Conservation (phyloP, 2,329 filamentous ascomycete genomes). For the Neopestalotiopsis rosae region DNA sequence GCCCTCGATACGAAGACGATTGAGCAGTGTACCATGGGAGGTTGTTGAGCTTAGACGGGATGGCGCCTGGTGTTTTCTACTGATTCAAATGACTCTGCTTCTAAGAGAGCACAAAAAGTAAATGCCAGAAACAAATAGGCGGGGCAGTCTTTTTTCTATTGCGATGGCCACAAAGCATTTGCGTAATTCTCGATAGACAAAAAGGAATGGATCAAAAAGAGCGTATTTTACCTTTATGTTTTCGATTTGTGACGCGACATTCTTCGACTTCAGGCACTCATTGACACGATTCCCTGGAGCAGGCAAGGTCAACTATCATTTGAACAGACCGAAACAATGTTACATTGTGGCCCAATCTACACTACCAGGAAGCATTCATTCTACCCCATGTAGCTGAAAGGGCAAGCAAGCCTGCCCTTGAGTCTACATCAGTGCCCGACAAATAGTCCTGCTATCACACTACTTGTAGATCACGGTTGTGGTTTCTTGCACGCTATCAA, state of each 20-base stretch:
- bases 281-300: too few relatives aligned
- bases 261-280: not conserved
- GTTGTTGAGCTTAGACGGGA: not conserved
- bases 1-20: slow-evolving; percentile 39
- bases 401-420: too few relatives aligned
- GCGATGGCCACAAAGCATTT: not conserved
- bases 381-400: too few relatives aligned
- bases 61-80: slow-evolving; percentile 1
- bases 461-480: too few relatives aligned
- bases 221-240: not conserved
- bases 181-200: slow-evolving; percentile 9
- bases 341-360: too few relatives aligned
- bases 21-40: slow-evolving; percentile 20
- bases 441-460: too few relatives aligned
- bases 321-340: too few relatives aligned
- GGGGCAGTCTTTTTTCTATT: not conserved
- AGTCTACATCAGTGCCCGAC: too few relatives aligned
- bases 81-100: not conserved
- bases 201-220: not conserved
- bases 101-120: not conserved
- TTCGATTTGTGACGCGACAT: not conserved
- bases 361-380: too few relatives aligned
- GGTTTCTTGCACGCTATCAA: not conserved
- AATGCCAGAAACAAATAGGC: slow-evolving; percentile 1
- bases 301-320: too few relatives aligned